phyloP scores from a whole-genome alignment of 139 green algal genomes.

The Micromonas pusilla region DNA sequence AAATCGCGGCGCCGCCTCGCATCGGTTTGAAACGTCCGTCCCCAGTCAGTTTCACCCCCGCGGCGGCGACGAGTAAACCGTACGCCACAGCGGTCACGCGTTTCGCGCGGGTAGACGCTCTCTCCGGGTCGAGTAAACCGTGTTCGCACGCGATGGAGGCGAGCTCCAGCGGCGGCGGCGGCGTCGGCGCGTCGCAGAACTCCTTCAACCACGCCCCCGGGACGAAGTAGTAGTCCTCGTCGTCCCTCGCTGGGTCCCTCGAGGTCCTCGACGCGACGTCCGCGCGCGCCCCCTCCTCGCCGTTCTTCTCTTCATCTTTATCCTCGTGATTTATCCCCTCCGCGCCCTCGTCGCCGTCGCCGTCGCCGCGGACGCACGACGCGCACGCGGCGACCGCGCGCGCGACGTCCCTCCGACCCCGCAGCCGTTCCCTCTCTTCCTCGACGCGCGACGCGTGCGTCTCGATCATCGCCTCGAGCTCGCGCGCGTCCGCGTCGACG shows the following conservation, averaged over 20 bases:
- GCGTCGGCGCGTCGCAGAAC: background rate
- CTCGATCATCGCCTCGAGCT: conserved; percentile 11
- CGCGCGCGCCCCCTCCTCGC: no score
- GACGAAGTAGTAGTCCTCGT: background rate
- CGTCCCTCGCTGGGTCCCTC: background rate
- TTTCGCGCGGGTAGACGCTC: background rate
- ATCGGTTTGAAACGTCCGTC: background rate
- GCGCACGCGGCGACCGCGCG: background rate
- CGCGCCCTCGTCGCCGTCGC: background rate
- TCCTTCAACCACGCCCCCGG: background rate
- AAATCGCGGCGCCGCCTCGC: background rate
- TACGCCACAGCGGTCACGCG: background rate
- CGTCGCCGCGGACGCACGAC: background rate
- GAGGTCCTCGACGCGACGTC: background rate
- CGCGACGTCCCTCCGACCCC: background rate
- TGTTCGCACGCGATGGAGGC: background rate
- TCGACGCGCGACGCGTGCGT: background rate
- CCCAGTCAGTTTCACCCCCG: background rate
- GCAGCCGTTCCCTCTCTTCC: background rate
- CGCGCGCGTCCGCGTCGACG: background rate
- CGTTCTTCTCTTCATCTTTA: no score
- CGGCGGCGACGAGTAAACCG: background rate
- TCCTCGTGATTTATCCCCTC: no score
- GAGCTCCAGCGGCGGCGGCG: background rate
- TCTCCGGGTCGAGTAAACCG: background rate